phyloP scores from a whole-genome alignment of 306 rosid species.

The Neltuma alba region DNA sequence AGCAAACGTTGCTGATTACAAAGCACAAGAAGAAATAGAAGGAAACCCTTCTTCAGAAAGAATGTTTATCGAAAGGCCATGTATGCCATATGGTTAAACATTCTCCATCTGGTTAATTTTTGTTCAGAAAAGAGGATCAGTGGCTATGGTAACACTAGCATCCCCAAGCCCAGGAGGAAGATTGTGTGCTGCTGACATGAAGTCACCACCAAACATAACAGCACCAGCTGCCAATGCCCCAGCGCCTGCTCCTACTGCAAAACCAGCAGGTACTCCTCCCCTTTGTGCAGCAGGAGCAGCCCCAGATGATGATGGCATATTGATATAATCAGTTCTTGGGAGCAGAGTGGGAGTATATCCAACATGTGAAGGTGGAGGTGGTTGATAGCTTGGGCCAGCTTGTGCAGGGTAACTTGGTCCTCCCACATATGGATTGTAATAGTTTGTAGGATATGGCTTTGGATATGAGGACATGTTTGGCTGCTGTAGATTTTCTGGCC shows the following conservation, averaged over 20 bases:
- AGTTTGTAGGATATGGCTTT: constrained; percentile 46
- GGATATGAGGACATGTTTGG: constrained; percentile 42
- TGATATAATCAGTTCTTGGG: constrained; percentile 51
- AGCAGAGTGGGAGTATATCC: constrained; percentile 64
- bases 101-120: constrained; percentile 17
- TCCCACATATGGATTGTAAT: constrained; percentile 49
- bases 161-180: constrained; percentile 53
- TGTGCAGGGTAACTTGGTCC: constrained; percentile 52
- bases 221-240: constrained; percentile 91
- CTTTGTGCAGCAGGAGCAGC: constrained; percentile 39
- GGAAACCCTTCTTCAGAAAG: constrained; percentile 2
- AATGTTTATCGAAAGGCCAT: constrained; percentile 7
- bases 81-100: background rate
- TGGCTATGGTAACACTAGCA: constrained; percentile 41
- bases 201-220: constrained; percentile 82
- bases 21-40: background rate
- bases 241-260: constrained; percentile 69
- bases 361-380: constrained; percentile 58
- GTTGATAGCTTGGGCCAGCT: constrained; percentile 53
- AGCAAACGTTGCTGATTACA: constrained; percentile 18
- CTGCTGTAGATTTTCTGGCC: constrained; percentile 45
- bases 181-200: constrained; percentile 74
- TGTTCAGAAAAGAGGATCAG: constrained; percentile 56
- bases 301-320: constrained; percentile 49
- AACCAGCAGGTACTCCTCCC: constrained; percentile 39